Conservation (phyloP, 495 filamentous ascomycete species). For the Talaromyces trachyspermus region DNA sequence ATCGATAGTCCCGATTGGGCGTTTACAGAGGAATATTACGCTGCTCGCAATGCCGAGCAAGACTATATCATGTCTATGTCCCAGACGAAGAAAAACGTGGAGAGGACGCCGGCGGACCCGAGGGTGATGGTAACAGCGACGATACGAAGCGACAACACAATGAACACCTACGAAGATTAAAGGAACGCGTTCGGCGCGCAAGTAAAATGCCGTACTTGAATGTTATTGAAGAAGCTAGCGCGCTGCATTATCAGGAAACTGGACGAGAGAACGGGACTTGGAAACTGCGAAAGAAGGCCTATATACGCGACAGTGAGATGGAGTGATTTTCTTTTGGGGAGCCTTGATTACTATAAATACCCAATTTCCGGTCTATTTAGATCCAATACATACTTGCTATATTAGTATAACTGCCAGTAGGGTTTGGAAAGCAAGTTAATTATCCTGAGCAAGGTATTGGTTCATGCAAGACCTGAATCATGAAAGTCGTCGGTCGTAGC, state of each 20-base stretch:
- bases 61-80: conserved; percentile 21
- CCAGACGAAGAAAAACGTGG: conserved; percentile 18
- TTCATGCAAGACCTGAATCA: no score
- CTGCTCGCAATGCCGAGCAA: conserved; percentile 31
- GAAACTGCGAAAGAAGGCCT: conserved; percentile 41
- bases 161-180: conserved; percentile 19
- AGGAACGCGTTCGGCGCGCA: conserved; percentile 30
- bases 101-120: no score
- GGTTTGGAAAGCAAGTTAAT: no score
- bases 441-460: no score
- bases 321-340: conserved; percentile 18
- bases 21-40: conserved; percentile 37
- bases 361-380: no score
- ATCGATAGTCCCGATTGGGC: conserved; percentile 48
- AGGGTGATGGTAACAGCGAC: conserved; percentile 8
- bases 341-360: no score
- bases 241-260: conserved; percentile 24
- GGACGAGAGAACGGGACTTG: conserved; percentile 21
- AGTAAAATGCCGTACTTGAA: conserved; percentile 42
- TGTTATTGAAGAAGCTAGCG: conserved; percentile 34
- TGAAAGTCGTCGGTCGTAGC: no score
- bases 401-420: no score
- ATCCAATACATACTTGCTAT: no score
- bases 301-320: conserved; percentile 34
- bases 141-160: conserved; percentile 13